These are phyloP conservation scores for Apiospora phragmitis DNA, from an alignment of 2,329 filamentous ascomycete genomes.

Conservation along the genomic window DNA sequence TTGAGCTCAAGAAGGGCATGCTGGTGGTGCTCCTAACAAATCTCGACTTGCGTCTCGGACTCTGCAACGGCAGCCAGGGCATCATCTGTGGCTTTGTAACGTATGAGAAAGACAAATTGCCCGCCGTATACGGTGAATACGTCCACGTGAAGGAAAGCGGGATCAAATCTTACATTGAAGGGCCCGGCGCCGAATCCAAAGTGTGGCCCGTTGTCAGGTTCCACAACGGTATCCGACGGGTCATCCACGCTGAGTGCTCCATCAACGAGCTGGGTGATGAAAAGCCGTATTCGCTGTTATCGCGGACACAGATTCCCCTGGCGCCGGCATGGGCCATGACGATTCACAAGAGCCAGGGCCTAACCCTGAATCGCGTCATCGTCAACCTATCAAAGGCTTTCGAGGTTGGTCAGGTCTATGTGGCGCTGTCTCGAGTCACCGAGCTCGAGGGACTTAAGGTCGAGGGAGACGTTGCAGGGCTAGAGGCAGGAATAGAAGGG, in stretches of 20 bases:
- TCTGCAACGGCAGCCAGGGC: slow-evolving; percentile 51
- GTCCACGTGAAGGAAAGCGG: slow-evolving; percentile 35
- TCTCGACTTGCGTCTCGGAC: slow-evolving; percentile 38
- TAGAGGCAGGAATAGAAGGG: slow-evolving; percentile 31
- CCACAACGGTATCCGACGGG: slow-evolving; percentile 42
- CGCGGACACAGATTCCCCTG: slow-evolving; percentile 61
- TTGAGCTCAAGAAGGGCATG: slow-evolving; percentile 51
- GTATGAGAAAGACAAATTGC: slow-evolving; percentile 29
- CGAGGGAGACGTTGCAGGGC: slow-evolving; percentile 30
- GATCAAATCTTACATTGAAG: slow-evolving; percentile 39
- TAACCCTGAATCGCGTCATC: slow-evolving; percentile 59
- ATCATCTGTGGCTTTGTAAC: slow-evolving; percentile 44
- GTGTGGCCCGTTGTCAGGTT: slow-evolving; percentile 56
- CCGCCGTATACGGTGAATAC: slow-evolving; percentile 39
- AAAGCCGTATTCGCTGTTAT: slow-evolving; percentile 46
- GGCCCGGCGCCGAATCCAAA: slow-evolving; percentile 28
- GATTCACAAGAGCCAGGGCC: slow-evolving; percentile 63
- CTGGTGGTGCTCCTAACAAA: slow-evolving; percentile 55
- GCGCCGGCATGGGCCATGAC: slow-evolving; percentile 62
- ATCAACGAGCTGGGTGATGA: slow-evolving; percentile 47
- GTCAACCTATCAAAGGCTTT: slow-evolving; percentile 53
- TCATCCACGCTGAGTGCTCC: slow-evolving; percentile 53
- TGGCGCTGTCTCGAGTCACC: slow-evolving; percentile 56
- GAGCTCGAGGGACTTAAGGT: slow-evolving; percentile 45
- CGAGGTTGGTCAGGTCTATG: slow-evolving; percentile 57